Base-by-base conservation (phyloP, 805 yeast species). In the Metschnikowia picachoensis region DNA sequence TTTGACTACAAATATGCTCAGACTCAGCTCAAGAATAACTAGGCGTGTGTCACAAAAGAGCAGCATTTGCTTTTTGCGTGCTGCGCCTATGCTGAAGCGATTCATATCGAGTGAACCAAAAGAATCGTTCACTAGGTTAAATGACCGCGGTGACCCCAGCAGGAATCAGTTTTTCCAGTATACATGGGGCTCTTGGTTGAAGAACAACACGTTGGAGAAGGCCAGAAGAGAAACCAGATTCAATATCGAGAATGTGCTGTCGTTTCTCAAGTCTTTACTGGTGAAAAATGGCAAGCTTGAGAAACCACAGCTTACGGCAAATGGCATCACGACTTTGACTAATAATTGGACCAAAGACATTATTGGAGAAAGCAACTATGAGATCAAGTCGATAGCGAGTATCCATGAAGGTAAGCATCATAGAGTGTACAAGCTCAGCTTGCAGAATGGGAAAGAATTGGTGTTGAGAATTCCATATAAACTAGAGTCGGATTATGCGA, bases 361-460 rank as follows among this genome's bases (percentile, higher is more conserved):
- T 27, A 51, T 82, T 35, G 85, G 86, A 9, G 62, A 68, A 0
- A 53, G 62, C 20, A 68, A 66, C 35, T 71, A 73, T 3, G 70
- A 66, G 28, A 78, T 77, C 48, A 83, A 81, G 58, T 82, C 91
- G 39, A 80, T 92, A 61, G 79, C 87, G 48, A 85, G 95, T 44
- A 77, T 89, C 49, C 96, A 88, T 60, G 98, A 92, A 65, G 99
- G 98, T 44, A 89, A 88, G 67, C 97, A 89, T 62, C 92, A 92
- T 69, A 78, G 96, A 61, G 73, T 92, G 49, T 92, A 91, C 68
- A 82, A 85, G 61, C 69, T 90, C 33, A 78, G 79, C 16, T 71
- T 90, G 45, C 78, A 78, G 52, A 77, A 80, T 42, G 82, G 70
- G 2, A 83, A 79, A 55, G 69, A 77, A 9, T 82, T 85, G 53